Evolutionary conservation across 768 basidiomycete genomes (phyloP).

Genomic region (Mycena metata): DNA sequence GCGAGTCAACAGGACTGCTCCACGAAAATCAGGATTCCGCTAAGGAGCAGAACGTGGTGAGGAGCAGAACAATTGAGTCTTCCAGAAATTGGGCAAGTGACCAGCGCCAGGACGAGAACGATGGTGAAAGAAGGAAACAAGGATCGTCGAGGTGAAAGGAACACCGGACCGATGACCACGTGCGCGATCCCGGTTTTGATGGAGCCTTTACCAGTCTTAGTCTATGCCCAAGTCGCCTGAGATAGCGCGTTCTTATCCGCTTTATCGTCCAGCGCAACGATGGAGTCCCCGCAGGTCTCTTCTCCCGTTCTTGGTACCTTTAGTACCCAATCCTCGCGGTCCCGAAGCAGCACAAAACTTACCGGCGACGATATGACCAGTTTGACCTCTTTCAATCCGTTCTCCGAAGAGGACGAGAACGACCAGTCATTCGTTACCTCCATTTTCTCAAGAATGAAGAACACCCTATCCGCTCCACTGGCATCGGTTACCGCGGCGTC

Average conservation of each 20-base stretch:
- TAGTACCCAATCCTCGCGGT: constrained; percentile 65
- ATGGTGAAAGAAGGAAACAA: too few species aligned
- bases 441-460: constrained; percentile 86
- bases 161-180: too few species aligned
- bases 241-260: constrained; percentile 37
- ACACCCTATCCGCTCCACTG: constrained; percentile 77
- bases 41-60: too few species aligned
- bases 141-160: background rate
- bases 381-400: constrained; percentile 91
- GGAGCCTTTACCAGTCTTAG: constrained; percentile 10
- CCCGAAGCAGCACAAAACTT: constrained; percentile 73
- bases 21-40: too few species aligned
- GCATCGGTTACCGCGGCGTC: constrained; percentile 62
- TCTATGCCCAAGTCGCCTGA: constrained; percentile 13
- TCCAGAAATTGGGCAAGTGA: too few species aligned
- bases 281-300: constrained; percentile 47
- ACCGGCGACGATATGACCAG: constrained; percentile 70
- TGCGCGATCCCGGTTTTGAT: background rate
- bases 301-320: constrained; percentile 53
- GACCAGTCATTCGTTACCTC: constrained; percentile 90
- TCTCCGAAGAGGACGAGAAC: constrained; percentile 93
- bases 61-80: too few species aligned
- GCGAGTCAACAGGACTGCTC: too few species aligned
- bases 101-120: too few species aligned
- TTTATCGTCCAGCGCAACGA: constrained; percentile 32